Evolutionary conservation across 768 basidiomycete genomes (phyloP), one percentile per base, ranked within the genome.

Genomic region (Lentinula raphanica): DNA sequence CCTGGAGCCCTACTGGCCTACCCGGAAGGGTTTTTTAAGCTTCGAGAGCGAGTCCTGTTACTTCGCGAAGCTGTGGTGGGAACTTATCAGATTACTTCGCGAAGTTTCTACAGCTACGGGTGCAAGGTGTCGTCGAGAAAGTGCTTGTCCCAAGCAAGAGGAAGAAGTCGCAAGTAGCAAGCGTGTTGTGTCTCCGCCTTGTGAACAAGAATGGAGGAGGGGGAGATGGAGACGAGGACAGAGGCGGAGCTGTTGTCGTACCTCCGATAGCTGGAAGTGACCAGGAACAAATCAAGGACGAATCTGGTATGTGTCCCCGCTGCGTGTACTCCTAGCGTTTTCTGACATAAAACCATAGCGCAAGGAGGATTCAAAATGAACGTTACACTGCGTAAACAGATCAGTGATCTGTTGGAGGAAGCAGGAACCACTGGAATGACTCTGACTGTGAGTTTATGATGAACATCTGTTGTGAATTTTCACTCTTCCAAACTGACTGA

Each of bases 321-420:
- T n/a, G n/a, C n/a, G n/a, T 28, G 25, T 53, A 17, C 51, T 13
- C 8, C 15, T 54, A 11, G 3, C 19, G 7, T 48, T 39, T 38
- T 32, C n/a, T 8, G 13, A 25, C 9, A 15, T 23, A 57, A 38
- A 27, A 50, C 56, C 75, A 74, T 61, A 36, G 71, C 66, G 23
- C 72, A 71, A 56, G 74, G 71, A 45, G 76, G 74, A 17, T 69
- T 78, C 55, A 88, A 83, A 66, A 67, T 78, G 59, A 87, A 87
- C 65, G 66, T 84, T 9, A 84, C 90, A 2, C 78, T 94, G 49
- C 89, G 93, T 63, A 83, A 84, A 58, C 93, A 94, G 69, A 83
- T 94, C 8, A 74, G 88, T 17, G 79, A 89, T 60, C 69, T 91
- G 28, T 69, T 94, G 19, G 82, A 88, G 62, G 81, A 84, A 45